These are phyloP conservation scores for Zygoascus sp. DNA, from an alignment of 1,139 yeast genomes.

Conservation along the genomic window DNA sequence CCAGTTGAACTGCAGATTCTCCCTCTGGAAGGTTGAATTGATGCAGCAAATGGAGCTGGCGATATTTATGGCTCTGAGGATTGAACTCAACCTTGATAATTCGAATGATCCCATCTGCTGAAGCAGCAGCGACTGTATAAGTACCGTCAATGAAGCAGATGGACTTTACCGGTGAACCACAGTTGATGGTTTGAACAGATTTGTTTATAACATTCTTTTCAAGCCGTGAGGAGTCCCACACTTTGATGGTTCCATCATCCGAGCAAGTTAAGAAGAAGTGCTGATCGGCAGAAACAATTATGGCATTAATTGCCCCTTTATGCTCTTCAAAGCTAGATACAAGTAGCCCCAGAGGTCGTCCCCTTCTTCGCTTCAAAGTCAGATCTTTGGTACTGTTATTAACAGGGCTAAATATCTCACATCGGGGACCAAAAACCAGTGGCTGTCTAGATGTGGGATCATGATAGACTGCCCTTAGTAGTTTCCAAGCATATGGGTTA, in stretches of 20 bases:
- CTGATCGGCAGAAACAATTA: slow-evolving; percentile 55
- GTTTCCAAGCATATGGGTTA: slow-evolving; percentile 58
- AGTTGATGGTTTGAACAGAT: slow-evolving; percentile 41
- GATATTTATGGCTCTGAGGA: slow-evolving; percentile 29
- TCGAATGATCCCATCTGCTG: slow-evolving; percentile 58
- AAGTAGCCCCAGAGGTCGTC: slow-evolving; percentile 43
- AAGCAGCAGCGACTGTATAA: slow-evolving; percentile 63
- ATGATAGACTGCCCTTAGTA: slow-evolving; percentile 49
- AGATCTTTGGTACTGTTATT: background rate
- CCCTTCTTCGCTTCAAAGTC: slow-evolving; percentile 20
- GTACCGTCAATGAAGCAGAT: slow-evolving; percentile 52
- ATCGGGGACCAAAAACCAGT: slow-evolving; percentile 56
- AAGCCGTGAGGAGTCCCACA: slow-evolving; percentile 73
- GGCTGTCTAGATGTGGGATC: slow-evolving; percentile 47
- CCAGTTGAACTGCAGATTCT: slow-evolving; percentile 45
- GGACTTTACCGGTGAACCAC: slow-evolving; percentile 30
- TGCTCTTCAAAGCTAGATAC: slow-evolving; percentile 61
- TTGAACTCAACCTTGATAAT: slow-evolving; percentile 50
- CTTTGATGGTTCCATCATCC: slow-evolving; percentile 59
- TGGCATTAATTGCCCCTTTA: slow-evolving; percentile 47
- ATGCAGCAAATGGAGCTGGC: slow-evolving; percentile 24
- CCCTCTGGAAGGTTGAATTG: slow-evolving; percentile 15
- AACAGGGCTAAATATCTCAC: slow-evolving; percentile 8
- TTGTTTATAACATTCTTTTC: slow-evolving; percentile 62
- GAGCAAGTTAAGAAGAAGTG: slow-evolving; percentile 76